Conservation (phyloP, 2,329 filamentous ascomycete species). For the Alternaria infectoria region DNA sequence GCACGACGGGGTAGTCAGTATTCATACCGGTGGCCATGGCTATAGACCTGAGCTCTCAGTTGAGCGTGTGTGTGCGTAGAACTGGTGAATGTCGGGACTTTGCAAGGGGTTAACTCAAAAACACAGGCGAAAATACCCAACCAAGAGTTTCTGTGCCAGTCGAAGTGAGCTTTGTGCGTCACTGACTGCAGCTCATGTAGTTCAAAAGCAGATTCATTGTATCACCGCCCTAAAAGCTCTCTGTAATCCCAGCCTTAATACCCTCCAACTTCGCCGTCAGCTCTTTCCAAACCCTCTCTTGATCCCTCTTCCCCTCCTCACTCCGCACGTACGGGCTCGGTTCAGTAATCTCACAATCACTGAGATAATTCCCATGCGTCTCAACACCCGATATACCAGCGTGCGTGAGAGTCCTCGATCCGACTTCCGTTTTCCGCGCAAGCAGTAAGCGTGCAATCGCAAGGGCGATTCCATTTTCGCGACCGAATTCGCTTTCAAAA, state of each 20-base stretch:
- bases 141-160: no score
- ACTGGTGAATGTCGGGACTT: neutral
- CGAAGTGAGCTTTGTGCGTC: neutral
- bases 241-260: slow-evolving; percentile 41
- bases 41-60: neutral
- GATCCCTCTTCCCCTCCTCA: slow-evolving; percentile 44
- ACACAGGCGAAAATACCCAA: no score
- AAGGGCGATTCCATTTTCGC: slow-evolving; percentile 17
- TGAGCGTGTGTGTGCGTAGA: neutral
- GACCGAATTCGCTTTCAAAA: slow-evolving; percentile 23
- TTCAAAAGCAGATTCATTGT: neutral
- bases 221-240: neutral
- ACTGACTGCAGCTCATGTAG: neutral
- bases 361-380: slow-evolving; percentile 52
- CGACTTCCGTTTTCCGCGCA: slow-evolving; percentile 50
- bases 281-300: slow-evolving; percentile 50
- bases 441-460: slow-evolving; percentile 26
- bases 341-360: slow-evolving; percentile 37
- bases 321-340: slow-evolving; percentile 45
- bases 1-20: no score
- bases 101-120: no score
- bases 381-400: slow-evolving; percentile 45
- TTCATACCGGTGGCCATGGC: neutral
- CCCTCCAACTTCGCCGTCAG: slow-evolving; percentile 47
- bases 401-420: slow-evolving; percentile 50